A percentile compares a stretch with the other conserved stretches of the same genome.
Conservation (phyloP, 768 basidiomycete species). For the Kwoniella sp. region DNA sequence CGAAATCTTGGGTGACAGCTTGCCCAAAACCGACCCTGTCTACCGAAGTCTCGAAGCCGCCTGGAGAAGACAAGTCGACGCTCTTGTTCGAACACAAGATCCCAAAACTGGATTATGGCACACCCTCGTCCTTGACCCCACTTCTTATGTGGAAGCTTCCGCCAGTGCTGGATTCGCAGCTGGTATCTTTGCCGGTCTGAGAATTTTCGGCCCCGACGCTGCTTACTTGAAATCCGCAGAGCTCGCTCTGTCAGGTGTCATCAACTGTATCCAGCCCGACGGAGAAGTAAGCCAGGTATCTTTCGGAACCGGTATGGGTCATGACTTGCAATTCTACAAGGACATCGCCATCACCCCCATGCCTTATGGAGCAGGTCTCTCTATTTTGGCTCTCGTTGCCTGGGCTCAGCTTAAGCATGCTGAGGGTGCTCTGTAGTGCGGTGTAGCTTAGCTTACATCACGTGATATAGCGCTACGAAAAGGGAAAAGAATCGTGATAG, state of each 20-base stretch:
- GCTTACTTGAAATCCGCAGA: conserved; percentile 17
- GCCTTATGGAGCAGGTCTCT: conserved; percentile 59
- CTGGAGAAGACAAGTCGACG: conserved; percentile 60
- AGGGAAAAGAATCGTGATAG: neutral
- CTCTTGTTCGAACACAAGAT: conserved; percentile 60
- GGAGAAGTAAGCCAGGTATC: conserved; percentile 62
- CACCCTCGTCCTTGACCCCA: conserved; percentile 61
- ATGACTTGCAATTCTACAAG: conserved; percentile 61
- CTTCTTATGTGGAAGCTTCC: conserved; percentile 60
- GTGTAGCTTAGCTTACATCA: neutral
- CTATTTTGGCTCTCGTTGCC: neutral
- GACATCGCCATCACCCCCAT: conserved; percentile 63
- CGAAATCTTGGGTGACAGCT: conserved; percentile 55
- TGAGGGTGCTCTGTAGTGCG: neutral
- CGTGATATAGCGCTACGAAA: neutral
- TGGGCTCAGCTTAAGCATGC: neutral
- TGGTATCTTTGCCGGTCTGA: conserved; percentile 42
- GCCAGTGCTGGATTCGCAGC: conserved; percentile 48
- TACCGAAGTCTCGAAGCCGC: conserved; percentile 59
- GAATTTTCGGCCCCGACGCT: conserved; percentile 18
- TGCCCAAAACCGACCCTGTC: conserved; percentile 59
- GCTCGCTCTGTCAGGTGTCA: conserved; percentile 40
- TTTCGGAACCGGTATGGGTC: conserved; percentile 64
- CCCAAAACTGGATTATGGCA: conserved; percentile 61
- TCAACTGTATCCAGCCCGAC: conserved; percentile 59